Conservation (phyloP, 2,329 filamentous ascomycete species). For the Lasiodiplodia sp. region DNA sequence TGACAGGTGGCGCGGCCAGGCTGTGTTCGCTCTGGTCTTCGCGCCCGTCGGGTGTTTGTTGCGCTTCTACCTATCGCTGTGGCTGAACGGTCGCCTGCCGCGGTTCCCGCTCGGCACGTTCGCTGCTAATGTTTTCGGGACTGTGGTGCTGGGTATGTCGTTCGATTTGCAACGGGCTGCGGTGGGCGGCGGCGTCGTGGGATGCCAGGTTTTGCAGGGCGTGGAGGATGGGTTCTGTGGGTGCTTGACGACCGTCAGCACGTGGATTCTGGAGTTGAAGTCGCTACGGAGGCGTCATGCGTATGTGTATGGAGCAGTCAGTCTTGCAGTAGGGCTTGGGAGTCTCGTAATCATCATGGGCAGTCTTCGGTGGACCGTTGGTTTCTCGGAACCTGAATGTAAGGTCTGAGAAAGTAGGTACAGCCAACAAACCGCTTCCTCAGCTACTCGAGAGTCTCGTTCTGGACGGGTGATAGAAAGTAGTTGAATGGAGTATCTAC, state of each 20-base stretch:
- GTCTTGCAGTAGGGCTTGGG: slow-evolving; percentile 65
- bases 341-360: slow-evolving; percentile 76
- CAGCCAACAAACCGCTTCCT: no score
- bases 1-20: slow-evolving; percentile 77
- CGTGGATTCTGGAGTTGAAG: slow-evolving; percentile 55
- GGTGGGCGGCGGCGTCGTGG: slow-evolving; percentile 49
- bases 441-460: no score
- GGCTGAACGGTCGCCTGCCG: slow-evolving; percentile 70
- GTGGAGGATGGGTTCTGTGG: slow-evolving; percentile 59
- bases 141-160: slow-evolving; percentile 74
- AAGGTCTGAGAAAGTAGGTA: no score
- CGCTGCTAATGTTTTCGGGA: slow-evolving; percentile 78
- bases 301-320: slow-evolving; percentile 72
- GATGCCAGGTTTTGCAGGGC: slow-evolving; percentile 49
- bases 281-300: slow-evolving; percentile 57
- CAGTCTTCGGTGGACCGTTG: slow-evolving; percentile 67
- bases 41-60: slow-evolving; percentile 79
- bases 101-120: slow-evolving; percentile 89
- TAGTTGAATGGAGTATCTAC: no score
- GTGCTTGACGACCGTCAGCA: slow-evolving; percentile 56
- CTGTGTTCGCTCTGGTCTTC: slow-evolving; percentile 79
- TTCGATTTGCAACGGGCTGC: slow-evolving; percentile 73
- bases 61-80: slow-evolving; percentile 74
- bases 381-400: not conserved
- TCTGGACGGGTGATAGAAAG: no score